phyloP scores from a whole-genome alignment of 805 yeast species.

The Wickerhamiella shivajii region DNA sequence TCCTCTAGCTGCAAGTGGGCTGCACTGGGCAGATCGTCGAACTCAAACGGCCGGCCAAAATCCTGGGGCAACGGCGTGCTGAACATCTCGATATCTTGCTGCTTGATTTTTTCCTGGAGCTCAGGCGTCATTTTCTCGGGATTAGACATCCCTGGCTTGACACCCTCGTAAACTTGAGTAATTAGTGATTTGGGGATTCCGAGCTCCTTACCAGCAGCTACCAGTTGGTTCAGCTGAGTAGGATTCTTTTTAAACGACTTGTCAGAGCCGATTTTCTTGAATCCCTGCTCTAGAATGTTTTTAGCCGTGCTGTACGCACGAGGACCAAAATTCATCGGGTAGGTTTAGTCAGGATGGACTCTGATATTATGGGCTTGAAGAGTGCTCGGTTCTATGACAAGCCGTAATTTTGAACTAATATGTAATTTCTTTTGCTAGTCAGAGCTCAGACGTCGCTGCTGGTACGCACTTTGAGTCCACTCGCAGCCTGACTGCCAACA shows the following conservation, averaged over 20 bases:
- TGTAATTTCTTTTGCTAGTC: too few relatives aligned
- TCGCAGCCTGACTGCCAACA: too few relatives aligned
- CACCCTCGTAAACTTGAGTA: slow-evolving; percentile 18
- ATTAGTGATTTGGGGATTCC: slow-evolving; percentile 19
- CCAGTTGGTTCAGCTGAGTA: slow-evolving; percentile 19
- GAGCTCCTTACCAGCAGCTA: slow-evolving; percentile 21
- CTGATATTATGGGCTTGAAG: too few relatives aligned
- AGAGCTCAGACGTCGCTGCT: too few relatives aligned
- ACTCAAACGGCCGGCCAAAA: slow-evolving; percentile 28
- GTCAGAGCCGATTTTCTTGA: slow-evolving; percentile 20
- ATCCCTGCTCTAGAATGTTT: slow-evolving; percentile 21
- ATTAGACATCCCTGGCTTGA: slow-evolving; percentile 13
- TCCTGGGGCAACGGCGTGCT: slow-evolving; percentile 17
- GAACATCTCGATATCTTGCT: slow-evolving; percentile 17
- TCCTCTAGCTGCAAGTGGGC: slow-evolving; percentile 62
- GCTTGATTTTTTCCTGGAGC: slow-evolving; percentile 11
- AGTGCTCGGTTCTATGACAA: too few relatives aligned
- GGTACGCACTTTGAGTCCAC: too few relatives aligned
- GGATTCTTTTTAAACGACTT: slow-evolving; percentile 18
- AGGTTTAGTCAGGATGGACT: too few relatives aligned
- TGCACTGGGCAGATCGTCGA: slow-evolving; percentile 49
- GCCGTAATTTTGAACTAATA: too few relatives aligned
- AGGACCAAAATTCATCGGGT: too few relatives aligned
- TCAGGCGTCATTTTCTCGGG: slow-evolving; percentile 2
- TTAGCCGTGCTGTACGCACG: slow-evolving; percentile 14